Conservation (phyloP, 345 rosid genomes). For the Pugionium dolabratum region DNA sequence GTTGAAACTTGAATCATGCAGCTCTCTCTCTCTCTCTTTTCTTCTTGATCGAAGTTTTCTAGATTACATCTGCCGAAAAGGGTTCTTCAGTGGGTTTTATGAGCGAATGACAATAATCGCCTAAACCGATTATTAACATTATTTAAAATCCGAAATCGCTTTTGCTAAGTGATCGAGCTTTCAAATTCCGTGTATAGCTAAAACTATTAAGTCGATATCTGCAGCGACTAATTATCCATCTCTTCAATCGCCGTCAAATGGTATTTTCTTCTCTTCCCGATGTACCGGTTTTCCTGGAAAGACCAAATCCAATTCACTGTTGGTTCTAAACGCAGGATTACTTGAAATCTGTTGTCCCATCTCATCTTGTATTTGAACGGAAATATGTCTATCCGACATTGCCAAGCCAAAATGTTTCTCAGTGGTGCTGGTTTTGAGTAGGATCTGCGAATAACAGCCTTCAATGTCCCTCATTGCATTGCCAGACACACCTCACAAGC, state of each 20-base stretch:
- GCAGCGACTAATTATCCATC: not conserved
- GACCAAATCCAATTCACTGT: conserved; percentile 7
- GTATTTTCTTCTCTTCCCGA: not conserved
- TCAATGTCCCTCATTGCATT: conserved; percentile 73
- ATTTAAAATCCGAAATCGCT: too few relatives aligned
- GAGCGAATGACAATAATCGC: too few relatives aligned
- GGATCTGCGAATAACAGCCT: conserved; percentile 74
- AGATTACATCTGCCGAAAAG: too few relatives aligned
- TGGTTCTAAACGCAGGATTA: conserved; percentile 59
- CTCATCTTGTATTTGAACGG: conserved; percentile 71
- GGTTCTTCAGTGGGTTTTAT: too few relatives aligned
- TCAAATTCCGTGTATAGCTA: not conserved
- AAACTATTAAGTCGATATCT: conserved; percentile 10
- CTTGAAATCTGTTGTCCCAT: conserved; percentile 89
- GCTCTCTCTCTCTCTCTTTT: not conserved
- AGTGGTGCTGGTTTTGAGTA: conserved; percentile 12
- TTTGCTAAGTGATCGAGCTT: not conserved
- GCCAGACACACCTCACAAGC: conserved; percentile 59
- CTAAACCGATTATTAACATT: too few relatives aligned
- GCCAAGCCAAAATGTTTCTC: too few relatives aligned
- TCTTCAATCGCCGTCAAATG: conserved; percentile 11
- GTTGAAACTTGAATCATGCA: conserved; percentile 15
- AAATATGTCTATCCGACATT: too few relatives aligned
- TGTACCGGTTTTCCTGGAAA: not conserved
- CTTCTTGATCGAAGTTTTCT: too few relatives aligned